Percentiles rank a stretch among this genome's conserved stretches.
Evolutionary conservation across 2,329 filamentous ascomycete species (phyloP).

Genomic region (Diplodia seriata): DNA sequence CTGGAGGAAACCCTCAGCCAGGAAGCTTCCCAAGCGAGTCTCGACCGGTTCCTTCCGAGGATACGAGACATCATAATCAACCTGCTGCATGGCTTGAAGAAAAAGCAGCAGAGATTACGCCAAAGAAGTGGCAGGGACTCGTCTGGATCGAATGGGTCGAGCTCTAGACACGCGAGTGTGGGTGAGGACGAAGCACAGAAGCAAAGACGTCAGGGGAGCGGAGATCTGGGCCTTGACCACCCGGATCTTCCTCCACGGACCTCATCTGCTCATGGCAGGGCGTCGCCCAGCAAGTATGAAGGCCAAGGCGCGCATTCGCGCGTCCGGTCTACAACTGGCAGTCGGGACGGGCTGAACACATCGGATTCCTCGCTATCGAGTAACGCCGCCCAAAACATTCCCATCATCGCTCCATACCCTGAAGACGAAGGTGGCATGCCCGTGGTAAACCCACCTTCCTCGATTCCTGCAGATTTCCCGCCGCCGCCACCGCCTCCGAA

Average conservation of each 20-base stretch:
- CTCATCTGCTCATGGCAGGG: conserved; percentile 54
- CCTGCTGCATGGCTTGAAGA: conserved; percentile 90
- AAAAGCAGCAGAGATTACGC: conserved; percentile 89
- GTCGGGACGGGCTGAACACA: conserved; percentile 36
- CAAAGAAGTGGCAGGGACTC: conserved; percentile 62
- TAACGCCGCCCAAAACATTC: conserved; percentile 75
- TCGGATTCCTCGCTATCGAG: conserved; percentile 72
- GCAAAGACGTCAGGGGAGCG: conserved; percentile 49
- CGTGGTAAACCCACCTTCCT: conserved; percentile 42
- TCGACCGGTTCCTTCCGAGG: conserved; percentile 90
- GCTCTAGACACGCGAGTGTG: conserved; percentile 48
- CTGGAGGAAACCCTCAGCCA: conserved; percentile 96
- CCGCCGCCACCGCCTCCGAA: conserved; percentile 79
- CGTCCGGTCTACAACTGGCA: conserved; percentile 39
- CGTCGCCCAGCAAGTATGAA: conserved; percentile 54
- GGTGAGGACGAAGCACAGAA: conserved; percentile 39
- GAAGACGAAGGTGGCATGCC: conserved; percentile 62
- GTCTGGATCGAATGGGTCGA: conserved; percentile 46
- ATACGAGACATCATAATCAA: conserved; percentile 99
- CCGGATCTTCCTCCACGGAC: conserved; percentile 56
- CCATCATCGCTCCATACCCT: conserved; percentile 75
- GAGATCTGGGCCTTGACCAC: conserved; percentile 46
- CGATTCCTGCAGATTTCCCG: conserved; percentile 63
- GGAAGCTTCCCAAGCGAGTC: conserved; percentile 89
- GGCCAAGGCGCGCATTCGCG: conserved; percentile 46